Percentiles rank a stretch among this genome's conserved stretches.
These are phyloP conservation scores for Umbelopsis isabellina DNA, from an alignment of 192 early-diverging fungal genomes.

Conservation along the genomic window DNA sequence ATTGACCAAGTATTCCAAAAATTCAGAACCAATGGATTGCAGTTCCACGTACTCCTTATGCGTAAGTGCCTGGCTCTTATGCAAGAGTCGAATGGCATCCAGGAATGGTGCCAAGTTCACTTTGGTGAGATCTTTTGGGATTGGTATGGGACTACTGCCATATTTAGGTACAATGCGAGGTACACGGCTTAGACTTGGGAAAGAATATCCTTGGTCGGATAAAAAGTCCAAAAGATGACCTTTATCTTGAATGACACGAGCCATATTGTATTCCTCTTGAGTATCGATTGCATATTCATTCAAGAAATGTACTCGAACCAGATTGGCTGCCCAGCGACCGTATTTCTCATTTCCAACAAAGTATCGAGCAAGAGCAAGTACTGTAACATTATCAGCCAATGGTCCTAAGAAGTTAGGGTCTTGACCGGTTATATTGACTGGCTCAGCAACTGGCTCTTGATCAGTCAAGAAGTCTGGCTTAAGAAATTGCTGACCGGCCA, in stretches of 20 bases:
- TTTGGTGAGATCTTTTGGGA: constrained; percentile 49
- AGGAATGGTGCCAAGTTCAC: constrained; percentile 54
- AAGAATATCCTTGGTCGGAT: constrained; percentile 65
- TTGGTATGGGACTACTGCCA: constrained; percentile 28
- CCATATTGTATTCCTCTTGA: constrained; percentile 50
- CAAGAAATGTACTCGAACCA: constrained; percentile 55
- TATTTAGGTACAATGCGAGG: constrained; percentile 51
- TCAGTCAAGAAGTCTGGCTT: constrained; percentile 23
- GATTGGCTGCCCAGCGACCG: constrained; percentile 56
- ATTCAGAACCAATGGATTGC: constrained; percentile 50
- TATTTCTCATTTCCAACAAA: constrained; percentile 55
- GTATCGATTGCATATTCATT: constrained; percentile 47
- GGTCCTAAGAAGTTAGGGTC: constrained; percentile 25
- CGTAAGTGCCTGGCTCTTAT: constrained; percentile 51
- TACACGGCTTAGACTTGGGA: constrained; percentile 56
- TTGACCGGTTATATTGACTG: not conserved
- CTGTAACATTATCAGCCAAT: constrained; percentile 57
- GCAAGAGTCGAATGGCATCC: constrained; percentile 56
- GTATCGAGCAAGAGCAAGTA: constrained; percentile 55
- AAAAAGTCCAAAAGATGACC: constrained; percentile 49
- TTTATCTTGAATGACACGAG: constrained; percentile 43
- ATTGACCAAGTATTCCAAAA: constrained; percentile 57
- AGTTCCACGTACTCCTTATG: constrained; percentile 64
- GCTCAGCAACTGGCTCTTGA: not conserved
- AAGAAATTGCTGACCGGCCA: constrained; percentile 6